These are phyloP conservation scores for Lycium ferocissimum DNA, from an alignment of 257 asterid genomes.

Conservation along the genomic window DNA sequence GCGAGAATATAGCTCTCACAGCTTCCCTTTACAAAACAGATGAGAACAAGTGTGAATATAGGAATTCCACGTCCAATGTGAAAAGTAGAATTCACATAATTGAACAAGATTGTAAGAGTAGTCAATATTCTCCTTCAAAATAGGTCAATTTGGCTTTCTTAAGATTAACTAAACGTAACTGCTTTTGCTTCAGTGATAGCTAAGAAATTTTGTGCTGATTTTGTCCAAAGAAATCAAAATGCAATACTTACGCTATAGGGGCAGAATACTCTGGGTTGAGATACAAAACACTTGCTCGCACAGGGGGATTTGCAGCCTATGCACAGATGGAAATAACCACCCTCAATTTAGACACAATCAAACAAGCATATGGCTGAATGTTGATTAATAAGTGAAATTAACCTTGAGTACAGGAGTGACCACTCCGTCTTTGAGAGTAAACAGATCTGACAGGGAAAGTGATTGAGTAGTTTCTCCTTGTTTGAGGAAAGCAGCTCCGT, in stretches of 20 bases:
- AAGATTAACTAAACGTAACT: not conserved
- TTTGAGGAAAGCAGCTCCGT: slow-evolving; percentile 80
- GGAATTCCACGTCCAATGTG: slow-evolving; percentile 10
- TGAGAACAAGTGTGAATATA: slow-evolving; percentile 36
- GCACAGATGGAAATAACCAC: slow-evolving; percentile 34
- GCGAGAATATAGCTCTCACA: slow-evolving; percentile 63
- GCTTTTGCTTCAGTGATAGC: not conserved
- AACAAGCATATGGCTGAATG: not conserved
- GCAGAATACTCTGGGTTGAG: slow-evolving; percentile 67
- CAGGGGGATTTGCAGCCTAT: slow-evolving; percentile 88
- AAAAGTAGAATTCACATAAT: slow-evolving; percentile 25
- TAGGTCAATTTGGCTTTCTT: slow-evolving; percentile 11
- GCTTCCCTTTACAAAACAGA: slow-evolving; percentile 64
- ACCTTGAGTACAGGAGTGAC: slow-evolving; percentile 80
- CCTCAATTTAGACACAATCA: slow-evolving; percentile 16
- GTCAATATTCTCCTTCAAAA: not conserved
- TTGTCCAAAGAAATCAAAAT: not conserved
- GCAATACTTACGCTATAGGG: slow-evolving; percentile 76
- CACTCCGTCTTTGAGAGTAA: slow-evolving; percentile 63
- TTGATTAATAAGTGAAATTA: slow-evolving; percentile 26
- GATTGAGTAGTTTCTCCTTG: slow-evolving; percentile 96
- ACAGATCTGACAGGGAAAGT: slow-evolving; percentile 78
- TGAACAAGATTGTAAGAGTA: not conserved
- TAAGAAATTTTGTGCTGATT: slow-evolving; percentile 14
- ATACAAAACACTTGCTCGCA: slow-evolving; percentile 86